Percentiles rank a stretch among this genome's conserved stretches.
These are phyloP conservation scores for Naematelia aurantialba DNA, from an alignment of 768 basidiomycete genomes.

Conservation along the genomic window DNA sequence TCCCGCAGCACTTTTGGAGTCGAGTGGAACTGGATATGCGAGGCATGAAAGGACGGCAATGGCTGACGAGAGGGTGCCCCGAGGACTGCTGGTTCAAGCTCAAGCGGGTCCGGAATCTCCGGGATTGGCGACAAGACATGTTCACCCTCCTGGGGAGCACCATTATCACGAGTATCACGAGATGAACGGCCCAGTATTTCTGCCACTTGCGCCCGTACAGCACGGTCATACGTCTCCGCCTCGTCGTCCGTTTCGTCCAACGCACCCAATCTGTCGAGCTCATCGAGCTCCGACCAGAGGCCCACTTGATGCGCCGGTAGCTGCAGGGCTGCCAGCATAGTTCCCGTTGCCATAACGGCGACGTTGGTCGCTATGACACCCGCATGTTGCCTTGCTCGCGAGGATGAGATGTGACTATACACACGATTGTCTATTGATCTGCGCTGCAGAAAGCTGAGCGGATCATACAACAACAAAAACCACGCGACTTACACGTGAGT, in stretches of 20 bases:
- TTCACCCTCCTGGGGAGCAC: too few relatives aligned
- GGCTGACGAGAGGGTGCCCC: not conserved
- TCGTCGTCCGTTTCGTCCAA: not conserved
- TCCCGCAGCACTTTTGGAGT: not conserved
- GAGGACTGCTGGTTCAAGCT: too few relatives aligned
- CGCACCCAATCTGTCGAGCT: not conserved
- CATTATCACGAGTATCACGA: too few relatives aligned
- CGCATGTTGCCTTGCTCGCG: not conserved
- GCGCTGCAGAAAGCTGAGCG: too few relatives aligned
- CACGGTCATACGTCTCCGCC: not conserved
- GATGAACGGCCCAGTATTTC: not conserved
- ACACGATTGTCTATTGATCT: too few relatives aligned
- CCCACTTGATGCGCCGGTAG: not conserved
- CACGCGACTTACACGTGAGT: not conserved
- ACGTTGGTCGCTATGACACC: not conserved
- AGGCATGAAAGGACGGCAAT: not conserved
- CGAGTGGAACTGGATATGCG: not conserved
- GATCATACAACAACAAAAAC: too few relatives aligned
- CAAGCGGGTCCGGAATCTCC: too few relatives aligned
- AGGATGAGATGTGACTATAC: too few relatives aligned
- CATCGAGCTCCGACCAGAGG: not conserved
- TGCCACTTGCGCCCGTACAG: not conserved
- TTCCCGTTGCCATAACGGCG: not conserved
- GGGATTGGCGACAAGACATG: too few relatives aligned
- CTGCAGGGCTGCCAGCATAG: not conserved